Evolutionary conservation across 2,329 filamentous ascomycete species (phyloP), one percentile per base, ranked within the genome.

Genomic region (Pyricularia grisea): DNA sequence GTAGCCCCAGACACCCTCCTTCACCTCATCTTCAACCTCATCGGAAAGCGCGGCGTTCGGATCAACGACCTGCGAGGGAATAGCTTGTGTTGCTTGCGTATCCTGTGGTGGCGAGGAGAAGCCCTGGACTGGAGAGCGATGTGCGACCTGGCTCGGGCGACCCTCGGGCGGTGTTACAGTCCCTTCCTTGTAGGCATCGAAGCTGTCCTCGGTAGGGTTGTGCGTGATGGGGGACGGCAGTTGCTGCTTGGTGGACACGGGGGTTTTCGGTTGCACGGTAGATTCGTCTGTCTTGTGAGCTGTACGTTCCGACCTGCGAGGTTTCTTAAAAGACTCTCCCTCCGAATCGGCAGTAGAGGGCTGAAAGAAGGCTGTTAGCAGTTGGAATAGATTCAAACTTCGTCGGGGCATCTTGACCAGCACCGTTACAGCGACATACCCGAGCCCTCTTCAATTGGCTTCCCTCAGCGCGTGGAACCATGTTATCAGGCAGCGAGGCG

Each of bases 1-100:
- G 75, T 98, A 99, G 14, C 96, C 96, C 95, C 95, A 99, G 1
- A 98, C 93, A 10, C 93, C 93, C 77, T 97, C 92, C 65, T 87
- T 84, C 71, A 83, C 87, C 79, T 97, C 93, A 76, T 97, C 92
- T 71, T 94, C 87, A 4, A 96, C 92, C 69, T 97, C 93, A 72
- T 94, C 92, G 12, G 89, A 89, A 65, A 94, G 85, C 30, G 87
- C 86, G 70, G 87, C 82, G 31, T 92, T 87, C 2, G 91, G 89
- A 72, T 92, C 89, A 55, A 92, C 81, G 75, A 91, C 92, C 79
- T 99, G 95, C 9, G 92, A 94, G n/a, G 75, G 73, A 71, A 91
- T 87, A 0, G 89, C 85, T 76, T 94, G 92, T n/a, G 66, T 67
- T 30, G 60, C 60, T 28, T 63, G 60, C 0, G 91, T 94, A 75